Base-by-base conservation (phyloP, 768 basidiomycete genomes). In the Russula sp. region DNA sequence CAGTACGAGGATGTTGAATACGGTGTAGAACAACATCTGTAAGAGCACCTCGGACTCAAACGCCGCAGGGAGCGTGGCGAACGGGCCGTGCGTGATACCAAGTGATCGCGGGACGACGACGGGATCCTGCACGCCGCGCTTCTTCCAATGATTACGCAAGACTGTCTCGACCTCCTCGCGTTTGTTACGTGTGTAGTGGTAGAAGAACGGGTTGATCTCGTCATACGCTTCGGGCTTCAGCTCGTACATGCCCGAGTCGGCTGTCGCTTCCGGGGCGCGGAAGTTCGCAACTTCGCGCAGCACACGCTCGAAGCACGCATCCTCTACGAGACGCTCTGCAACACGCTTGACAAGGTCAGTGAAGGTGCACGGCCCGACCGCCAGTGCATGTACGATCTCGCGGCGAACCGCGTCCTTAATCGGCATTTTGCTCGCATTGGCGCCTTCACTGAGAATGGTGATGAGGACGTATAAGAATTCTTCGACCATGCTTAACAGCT, bases 141-240 rank as follows among this genome's bases (percentile, higher is more conserved):
- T 89, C 78, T 82, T 86, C 56, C 86, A 68, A 49, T 91, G 80
- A 53, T 79, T 81, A 63, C 84, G 80, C 53, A 95, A 76, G 4
- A 89, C 82, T 47, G 79, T 83, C 70, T 94, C 93, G 31, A 93
- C 96, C 71, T 94, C 91, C 69, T 96, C 92, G 45, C 94, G 83
- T 68, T 92, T 87, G 75, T 98, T 98, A 45, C 95, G 82, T 16
- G 91, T 88, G 73, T 97, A 98, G 71, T 98, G 95, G 71, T 89
- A 91, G 77, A 95, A 97, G 76, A 94, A 97, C 0, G 95, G 94
- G 69, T 98, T 90, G 66, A 98, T 89, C 66, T 97, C 90, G 64
- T 86, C 88, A 73, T 84, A 94, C 20, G 78, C 79, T 68, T 88
- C 89, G 51, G 92, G 85, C 72, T 86, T 89, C 57, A 98, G 83